phyloP scores from a whole-genome alignment of 2,329 filamentous ascomycete species.

The Myriosclerotinia duriaeana region DNA sequence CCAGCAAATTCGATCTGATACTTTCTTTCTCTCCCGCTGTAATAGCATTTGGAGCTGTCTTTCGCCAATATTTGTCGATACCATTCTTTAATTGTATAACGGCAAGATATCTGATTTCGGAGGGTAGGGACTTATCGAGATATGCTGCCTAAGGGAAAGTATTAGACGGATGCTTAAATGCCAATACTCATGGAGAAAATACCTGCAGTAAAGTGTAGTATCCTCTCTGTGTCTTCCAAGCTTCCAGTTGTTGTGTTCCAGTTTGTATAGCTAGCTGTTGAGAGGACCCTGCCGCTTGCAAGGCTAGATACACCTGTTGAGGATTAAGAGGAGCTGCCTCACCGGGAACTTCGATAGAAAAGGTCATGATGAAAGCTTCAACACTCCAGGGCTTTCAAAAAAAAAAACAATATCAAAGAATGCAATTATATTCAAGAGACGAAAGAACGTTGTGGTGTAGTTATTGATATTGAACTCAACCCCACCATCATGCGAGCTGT shows the following conservation, averaged over 20 bases:
- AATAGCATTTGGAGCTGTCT: constrained; percentile 58
- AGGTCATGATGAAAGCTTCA: constrained; percentile 56
- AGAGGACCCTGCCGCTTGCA: constrained; percentile 63
- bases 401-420: not conserved
- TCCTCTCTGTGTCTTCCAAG: constrained; percentile 66
- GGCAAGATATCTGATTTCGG: constrained; percentile 80
- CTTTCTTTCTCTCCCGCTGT: constrained; percentile 71
- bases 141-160: constrained; percentile 63
- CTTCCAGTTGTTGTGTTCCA: constrained; percentile 64
- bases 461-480: constrained; percentile 1
- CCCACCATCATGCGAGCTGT: constrained; percentile 12
- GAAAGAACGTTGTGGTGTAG: constrained; percentile 9
- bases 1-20: constrained; percentile 73
- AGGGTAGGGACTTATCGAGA: constrained; percentile 72
- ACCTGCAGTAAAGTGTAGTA: constrained; percentile 72
- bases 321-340: constrained; percentile 72
- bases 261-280: constrained; percentile 64
- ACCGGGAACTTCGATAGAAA: constrained; percentile 74
- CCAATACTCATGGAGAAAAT: constrained; percentile 27
- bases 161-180: constrained; percentile 5
- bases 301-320: constrained; percentile 61
- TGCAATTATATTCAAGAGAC: not conserved
- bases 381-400: not conserved
- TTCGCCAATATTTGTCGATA: constrained; percentile 92
- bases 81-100: constrained; percentile 96